Conservation (phyloP, 2,329 filamentous ascomycete genomes). For the Elsinoe ampelina region DNA sequence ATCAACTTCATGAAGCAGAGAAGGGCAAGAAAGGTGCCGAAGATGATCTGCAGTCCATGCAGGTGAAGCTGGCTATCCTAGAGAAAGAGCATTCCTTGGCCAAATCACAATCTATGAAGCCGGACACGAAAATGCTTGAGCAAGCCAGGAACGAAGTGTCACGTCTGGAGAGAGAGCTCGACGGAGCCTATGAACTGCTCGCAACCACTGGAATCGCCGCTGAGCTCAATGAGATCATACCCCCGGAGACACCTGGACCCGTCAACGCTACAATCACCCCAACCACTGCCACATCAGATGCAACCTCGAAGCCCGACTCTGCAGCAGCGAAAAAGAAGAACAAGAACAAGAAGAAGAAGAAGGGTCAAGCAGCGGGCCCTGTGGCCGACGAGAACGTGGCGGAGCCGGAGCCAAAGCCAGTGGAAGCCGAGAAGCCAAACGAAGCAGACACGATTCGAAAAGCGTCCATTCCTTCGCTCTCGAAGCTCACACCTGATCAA, state of each 20-base stretch:
- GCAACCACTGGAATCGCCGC: slow-evolving; percentile 25
- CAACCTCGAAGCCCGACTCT: slow-evolving; percentile 21
- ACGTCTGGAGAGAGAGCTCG: slow-evolving; percentile 24
- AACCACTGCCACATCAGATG: slow-evolving; percentile 15
- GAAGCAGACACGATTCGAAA: neutral
- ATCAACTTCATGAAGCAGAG: slow-evolving; percentile 47
- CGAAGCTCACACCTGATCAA: slow-evolving; percentile 9
- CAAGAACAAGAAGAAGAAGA: slow-evolving; percentile 70
- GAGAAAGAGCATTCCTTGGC: slow-evolving; percentile 23
- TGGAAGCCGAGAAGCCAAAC: neutral
- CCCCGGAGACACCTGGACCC: neutral
- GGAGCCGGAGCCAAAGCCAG: slow-evolving; percentile 22
- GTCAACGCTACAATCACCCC: neutral
- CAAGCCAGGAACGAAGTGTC: slow-evolving; percentile 25
- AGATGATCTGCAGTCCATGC: slow-evolving; percentile 33
- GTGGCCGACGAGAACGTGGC: slow-evolving; percentile 17
- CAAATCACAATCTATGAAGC: slow-evolving; percentile 10
- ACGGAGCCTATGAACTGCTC: slow-evolving; percentile 28
- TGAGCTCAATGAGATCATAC: slow-evolving; percentile 12
- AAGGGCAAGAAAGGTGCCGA: slow-evolving; percentile 38
- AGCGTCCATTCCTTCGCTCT: neutral
- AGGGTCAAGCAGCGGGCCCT: slow-evolving; percentile 30
- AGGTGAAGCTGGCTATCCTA: slow-evolving; percentile 24
- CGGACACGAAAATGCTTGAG: slow-evolving; percentile 18
- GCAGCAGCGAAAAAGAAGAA: slow-evolving; percentile 65